Evolutionary conservation across 2,329 filamentous ascomycete species (phyloP), one percentile per base, ranked within the genome.

Genomic region (Zelopaecilomyces penicillatus): DNA sequence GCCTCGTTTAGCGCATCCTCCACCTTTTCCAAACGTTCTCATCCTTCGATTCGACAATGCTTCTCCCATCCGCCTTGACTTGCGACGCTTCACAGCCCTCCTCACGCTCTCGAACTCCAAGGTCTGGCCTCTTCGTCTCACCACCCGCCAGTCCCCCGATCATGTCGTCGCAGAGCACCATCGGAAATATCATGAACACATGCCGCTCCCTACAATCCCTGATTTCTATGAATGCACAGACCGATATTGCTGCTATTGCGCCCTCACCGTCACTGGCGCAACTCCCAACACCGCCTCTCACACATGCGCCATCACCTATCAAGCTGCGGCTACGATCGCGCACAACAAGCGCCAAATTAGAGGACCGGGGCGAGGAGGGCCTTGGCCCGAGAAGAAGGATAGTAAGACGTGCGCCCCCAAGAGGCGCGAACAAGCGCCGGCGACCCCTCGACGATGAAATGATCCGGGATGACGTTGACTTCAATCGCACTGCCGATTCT

Each of bases 161-260:
- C 30, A 55, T 66, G 38, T 70, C 68, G 34, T 60, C 71, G 26
- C 65, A 71, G 48, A 64, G 63, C 42, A 64, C 73, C 19, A 64
- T 80, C 52, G 68, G 67, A 57, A 75, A 74, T 62, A 71, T 82
- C 56, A 73, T 78, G 61, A 71, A 66, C 48, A 75, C 77, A 39
- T 82, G 78, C 58, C 77, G 76, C 59, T 76, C 74, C 5, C 71
- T 82, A 1, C 79, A 83, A 56, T 74, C 73, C 3, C 75, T 82
- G 55, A 69, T 82, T 48, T 39, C 46, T 32, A 45, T 48, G 46
- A 42, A 39, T 29, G 10, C 45, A 10, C 30, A 37, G 37, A 37
- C 8, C 37, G 42, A 44, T 33, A 37, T 41, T 33, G 26, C 31
- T 39, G 37, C 57, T 36, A 50, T 59, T 30, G 61, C 69, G 42